Evolutionary conservation across 2,329 filamentous ascomycete species (phyloP).

Genomic region (Sordariomycetes sp.): DNA sequence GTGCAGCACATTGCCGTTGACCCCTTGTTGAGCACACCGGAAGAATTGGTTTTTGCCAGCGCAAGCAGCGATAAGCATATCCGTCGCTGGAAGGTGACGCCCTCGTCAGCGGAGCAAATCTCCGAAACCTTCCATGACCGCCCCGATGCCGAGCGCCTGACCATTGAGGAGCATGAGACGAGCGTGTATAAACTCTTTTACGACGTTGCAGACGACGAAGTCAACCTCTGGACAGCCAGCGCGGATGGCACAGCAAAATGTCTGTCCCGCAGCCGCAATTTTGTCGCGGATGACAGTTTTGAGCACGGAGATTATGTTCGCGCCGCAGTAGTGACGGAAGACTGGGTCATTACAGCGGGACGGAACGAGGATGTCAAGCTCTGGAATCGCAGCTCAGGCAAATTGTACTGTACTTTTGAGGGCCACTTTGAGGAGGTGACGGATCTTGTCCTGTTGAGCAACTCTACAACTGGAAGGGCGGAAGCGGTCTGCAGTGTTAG

Average conservation of each 20-base stretch:
- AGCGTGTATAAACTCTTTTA: conserved; percentile 78
- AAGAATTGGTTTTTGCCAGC: conserved; percentile 57
- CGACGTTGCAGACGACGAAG: conserved; percentile 48
- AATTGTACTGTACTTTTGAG: conserved; percentile 62
- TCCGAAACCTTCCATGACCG: conserved; percentile 31
- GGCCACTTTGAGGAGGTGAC: conserved; percentile 95
- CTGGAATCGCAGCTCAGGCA: conserved; percentile 70
- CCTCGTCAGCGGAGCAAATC: conserved; percentile 44
- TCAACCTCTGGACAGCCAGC: conserved; percentile 85
- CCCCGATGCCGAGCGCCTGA: conserved; percentile 32
- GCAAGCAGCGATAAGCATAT: conserved; percentile 76
- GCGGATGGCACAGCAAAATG: conserved; percentile 85
- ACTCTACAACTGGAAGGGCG: conserved; percentile 8
- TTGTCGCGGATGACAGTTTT: conserved; percentile 63
- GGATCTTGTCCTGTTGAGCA: conserved; percentile 56
- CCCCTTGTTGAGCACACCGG: conserved; percentile 43
- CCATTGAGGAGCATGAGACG: conserved; percentile 77
- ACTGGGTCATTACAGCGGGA: conserved; percentile 80
- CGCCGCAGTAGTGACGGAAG: conserved; percentile 65
- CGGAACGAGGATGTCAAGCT: conserved; percentile 86
- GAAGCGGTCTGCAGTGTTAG: conserved; percentile 62
- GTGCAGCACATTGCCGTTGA: conserved; percentile 75
- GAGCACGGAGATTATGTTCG: conserved; percentile 85
- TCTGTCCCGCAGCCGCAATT: conserved; percentile 58
- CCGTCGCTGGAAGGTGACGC: conserved; percentile 61